Percentiles rank a stretch among this genome's conserved stretches.
Conservation (phyloP, 78 protist genomes). For the Anaeramoeba flamelloides region DNA sequence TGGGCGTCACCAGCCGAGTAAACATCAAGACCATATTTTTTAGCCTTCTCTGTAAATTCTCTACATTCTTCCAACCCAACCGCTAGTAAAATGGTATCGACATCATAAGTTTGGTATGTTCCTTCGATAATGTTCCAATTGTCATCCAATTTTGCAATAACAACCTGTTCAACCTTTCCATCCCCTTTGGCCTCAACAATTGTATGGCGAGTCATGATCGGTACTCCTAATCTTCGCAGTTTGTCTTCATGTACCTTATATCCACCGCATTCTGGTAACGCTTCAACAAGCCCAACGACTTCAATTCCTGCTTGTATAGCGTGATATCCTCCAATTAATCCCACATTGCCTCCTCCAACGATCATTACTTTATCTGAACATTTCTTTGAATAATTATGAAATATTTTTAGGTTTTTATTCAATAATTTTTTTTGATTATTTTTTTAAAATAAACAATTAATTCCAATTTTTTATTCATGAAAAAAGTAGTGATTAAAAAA, state of each 20-base stretch:
- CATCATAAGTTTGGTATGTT: neutral
- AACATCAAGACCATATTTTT: neutral
- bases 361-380: neutral
- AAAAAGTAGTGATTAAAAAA: too few species aligned
- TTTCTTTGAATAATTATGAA: too few species aligned
- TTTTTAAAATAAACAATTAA: too few species aligned
- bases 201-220: conserved; percentile 5
- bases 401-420: too few species aligned
- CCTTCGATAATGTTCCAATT: conserved; percentile 4
- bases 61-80: neutral
- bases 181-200: neutral
- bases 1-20: conserved; percentile 7
- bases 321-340: conserved; percentile 4
- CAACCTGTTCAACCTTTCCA: neutral
- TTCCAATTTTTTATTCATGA: too few species aligned
- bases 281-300: conserved; percentile 2
- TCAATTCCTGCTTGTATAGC: conserved; percentile 12
- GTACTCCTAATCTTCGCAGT: conserved; percentile 1
- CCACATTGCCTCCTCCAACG: conserved; percentile 11
- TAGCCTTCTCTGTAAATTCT: neutral
- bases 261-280: neutral
- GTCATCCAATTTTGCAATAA: neutral
- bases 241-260: conserved; percentile 8
- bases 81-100: neutral
- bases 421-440: too few species aligned